A percentile compares a stretch with the other conserved stretches of the same genome.
Evolutionary conservation across 345 rosid genomes (phyloP).

Genomic region (Lepidium africanum): DNA sequence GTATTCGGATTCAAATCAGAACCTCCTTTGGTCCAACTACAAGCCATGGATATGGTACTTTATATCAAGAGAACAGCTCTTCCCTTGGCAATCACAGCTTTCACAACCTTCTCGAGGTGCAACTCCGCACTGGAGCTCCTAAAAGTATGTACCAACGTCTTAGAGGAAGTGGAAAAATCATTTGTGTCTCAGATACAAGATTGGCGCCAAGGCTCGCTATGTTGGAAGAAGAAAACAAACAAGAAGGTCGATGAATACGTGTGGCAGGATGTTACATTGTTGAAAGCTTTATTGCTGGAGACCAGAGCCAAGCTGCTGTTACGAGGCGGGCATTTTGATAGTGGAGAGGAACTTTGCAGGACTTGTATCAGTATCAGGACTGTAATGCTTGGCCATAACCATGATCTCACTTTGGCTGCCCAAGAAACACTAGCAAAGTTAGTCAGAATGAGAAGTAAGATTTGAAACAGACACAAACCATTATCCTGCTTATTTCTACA

Average conservation of each 20-base stretch:
- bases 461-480: conserved; percentile 27
- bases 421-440: conserved; percentile 86
- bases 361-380: conserved; percentile 88
- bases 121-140: conserved; percentile 77
- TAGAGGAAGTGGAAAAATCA: conserved; percentile 89
- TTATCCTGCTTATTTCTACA: neutral
- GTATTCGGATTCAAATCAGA: conserved; percentile 87
- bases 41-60: conserved; percentile 64
- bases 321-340: conserved; percentile 82
- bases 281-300: conserved; percentile 73
- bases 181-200: conserved; percentile 83
- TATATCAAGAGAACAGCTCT: conserved; percentile 78
- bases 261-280: conserved; percentile 84
- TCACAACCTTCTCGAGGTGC: conserved; percentile 79
- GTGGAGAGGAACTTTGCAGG: conserved; percentile 77
- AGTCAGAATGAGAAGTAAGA: conserved; percentile 90
- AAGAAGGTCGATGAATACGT: conserved; percentile 75
- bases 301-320: conserved; percentile 80
- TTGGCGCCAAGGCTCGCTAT: conserved; percentile 74
- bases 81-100: conserved; percentile 75
- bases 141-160: conserved; percentile 78
- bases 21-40: conserved; percentile 67
- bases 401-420: conserved; percentile 75
- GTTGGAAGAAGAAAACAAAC: conserved; percentile 67
- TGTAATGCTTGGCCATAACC: conserved; percentile 88